Conservation (phyloP, 768 basidiomycete species). For the Hygrocybe coccinea region DNA sequence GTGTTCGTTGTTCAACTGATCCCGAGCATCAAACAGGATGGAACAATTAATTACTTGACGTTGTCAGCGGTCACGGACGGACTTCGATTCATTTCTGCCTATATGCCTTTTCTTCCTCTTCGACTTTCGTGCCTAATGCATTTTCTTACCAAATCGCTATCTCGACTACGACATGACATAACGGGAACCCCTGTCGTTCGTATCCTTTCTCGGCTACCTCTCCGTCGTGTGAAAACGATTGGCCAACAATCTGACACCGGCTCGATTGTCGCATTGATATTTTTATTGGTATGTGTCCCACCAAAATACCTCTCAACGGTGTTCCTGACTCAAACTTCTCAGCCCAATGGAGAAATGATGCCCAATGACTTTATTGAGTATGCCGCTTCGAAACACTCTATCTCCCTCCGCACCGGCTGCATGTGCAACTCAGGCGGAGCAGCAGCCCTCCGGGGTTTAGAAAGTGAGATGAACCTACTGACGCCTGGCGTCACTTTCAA, state of each 20-base stretch:
- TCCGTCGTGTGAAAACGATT: slow-evolving; percentile 46
- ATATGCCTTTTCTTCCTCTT: slow-evolving; percentile 73
- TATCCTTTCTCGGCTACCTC: slow-evolving; percentile 61
- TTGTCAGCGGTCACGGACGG: slow-evolving; percentile 77
- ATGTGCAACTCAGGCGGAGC: slow-evolving; percentile 87
- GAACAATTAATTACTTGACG: slow-evolving; percentile 77
- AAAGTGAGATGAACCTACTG: slow-evolving; percentile 58
- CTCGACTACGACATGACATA: slow-evolving; percentile 54
- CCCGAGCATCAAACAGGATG: slow-evolving; percentile 48
- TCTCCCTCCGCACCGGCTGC: slow-evolving; percentile 79
- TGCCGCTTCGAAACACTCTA: slow-evolving; percentile 55
- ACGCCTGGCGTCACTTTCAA: slow-evolving; percentile 55
- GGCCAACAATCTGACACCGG: slow-evolving; percentile 66
- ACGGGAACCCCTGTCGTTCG: slow-evolving; percentile 57
- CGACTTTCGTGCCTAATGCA: slow-evolving; percentile 67
- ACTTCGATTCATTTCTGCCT: slow-evolving; percentile 69
- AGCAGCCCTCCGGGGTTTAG: slow-evolving; percentile 62
- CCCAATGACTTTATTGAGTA: slow-evolving; percentile 72
- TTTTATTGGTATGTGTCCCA: slow-evolving; percentile 50
- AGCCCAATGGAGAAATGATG: slow-evolving; percentile 65
- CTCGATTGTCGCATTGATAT: slow-evolving; percentile 57
- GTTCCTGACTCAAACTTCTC: slow-evolving; percentile 11
- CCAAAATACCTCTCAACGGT: neutral
- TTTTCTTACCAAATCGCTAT: slow-evolving; percentile 54
- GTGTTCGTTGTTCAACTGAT: neutral